Percentiles rank a stretch among this genome's conserved stretches.
phyloP scores from a whole-genome alignment of 1,139 yeast species.

The Candida tetrigidarum region DNA sequence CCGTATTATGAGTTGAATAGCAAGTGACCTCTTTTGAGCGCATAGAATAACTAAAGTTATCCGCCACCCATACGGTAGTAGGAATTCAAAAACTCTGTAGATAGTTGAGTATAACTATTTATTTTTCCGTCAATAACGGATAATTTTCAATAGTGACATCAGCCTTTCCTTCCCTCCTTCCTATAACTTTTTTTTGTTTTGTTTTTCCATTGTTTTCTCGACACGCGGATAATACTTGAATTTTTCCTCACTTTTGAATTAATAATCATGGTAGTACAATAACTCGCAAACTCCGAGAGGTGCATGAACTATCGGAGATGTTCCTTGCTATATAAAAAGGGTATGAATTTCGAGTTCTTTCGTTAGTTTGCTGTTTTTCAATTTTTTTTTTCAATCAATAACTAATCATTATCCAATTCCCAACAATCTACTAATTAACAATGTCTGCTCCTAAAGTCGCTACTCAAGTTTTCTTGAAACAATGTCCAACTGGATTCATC shows the following conservation, averaged over 20 bases:
- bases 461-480: conserved; percentile 20
- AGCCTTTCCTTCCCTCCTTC: not conserved
- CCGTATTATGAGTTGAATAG: too few relatives aligned
- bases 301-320: conserved; percentile 3
- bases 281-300: conserved; percentile 1
- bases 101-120: too few relatives aligned
- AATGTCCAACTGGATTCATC: conserved; percentile 21
- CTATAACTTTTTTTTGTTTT: not conserved
- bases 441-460: conserved; percentile 16
- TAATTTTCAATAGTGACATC: not conserved
- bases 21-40: not conserved
- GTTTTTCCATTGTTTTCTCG: not conserved
- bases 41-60: not conserved
- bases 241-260: conserved; percentile 2
- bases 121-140: conserved; percentile 2
- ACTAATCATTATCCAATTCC: too few relatives aligned
- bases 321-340: not conserved
- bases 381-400: not conserved
- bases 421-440: not conserved
- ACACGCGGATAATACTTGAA: too few relatives aligned
- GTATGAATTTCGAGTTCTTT: not conserved
- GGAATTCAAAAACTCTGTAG: too few relatives aligned
- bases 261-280: conserved; percentile 1
- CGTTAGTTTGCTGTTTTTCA: not conserved
- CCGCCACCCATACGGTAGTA: too few relatives aligned